Conservation (phyloP, 2,329 filamentous ascomycete species). For the Bipolaris cookei region DNA sequence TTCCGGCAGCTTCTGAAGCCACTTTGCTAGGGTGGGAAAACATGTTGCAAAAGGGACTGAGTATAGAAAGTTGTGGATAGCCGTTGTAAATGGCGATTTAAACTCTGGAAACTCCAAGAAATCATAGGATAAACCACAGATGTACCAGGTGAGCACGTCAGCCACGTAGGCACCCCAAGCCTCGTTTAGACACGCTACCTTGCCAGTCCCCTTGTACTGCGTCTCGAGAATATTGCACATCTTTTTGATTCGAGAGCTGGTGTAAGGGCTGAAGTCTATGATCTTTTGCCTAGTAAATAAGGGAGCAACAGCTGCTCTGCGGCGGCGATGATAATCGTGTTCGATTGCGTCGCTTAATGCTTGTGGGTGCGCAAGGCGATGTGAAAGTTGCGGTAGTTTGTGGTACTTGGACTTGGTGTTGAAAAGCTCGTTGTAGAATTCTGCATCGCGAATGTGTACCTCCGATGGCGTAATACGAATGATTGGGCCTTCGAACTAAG, state of each 20-base stretch:
- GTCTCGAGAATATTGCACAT: neutral
- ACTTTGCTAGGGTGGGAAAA: neutral
- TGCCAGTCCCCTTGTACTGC: neutral
- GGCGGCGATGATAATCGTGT: neutral
- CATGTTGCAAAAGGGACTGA: neutral
- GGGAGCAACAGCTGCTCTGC: slow-evolving; percentile 1
- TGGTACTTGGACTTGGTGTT: neutral
- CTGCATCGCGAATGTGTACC: neutral
- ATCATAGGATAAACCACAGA: neutral
- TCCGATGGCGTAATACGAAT: neutral
- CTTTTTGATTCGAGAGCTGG: neutral
- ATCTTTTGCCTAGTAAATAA: neutral
- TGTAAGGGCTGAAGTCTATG: slow-evolving; percentile 2
- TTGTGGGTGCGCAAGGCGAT: neutral
- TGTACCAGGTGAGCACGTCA: neutral
- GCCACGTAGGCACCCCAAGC: neutral
- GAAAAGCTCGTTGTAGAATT: neutral
- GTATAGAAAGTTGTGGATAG: neutral
- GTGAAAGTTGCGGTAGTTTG: neutral
- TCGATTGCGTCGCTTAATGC: neutral
- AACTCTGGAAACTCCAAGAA: neutral
- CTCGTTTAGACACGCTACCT: neutral
- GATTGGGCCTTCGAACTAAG: neutral
- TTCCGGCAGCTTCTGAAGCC: neutral
- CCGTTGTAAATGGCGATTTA: neutral